phyloP scores from a whole-genome alignment of 2,329 filamentous ascomycete genomes.

The Cyphellophora europaea region DNA sequence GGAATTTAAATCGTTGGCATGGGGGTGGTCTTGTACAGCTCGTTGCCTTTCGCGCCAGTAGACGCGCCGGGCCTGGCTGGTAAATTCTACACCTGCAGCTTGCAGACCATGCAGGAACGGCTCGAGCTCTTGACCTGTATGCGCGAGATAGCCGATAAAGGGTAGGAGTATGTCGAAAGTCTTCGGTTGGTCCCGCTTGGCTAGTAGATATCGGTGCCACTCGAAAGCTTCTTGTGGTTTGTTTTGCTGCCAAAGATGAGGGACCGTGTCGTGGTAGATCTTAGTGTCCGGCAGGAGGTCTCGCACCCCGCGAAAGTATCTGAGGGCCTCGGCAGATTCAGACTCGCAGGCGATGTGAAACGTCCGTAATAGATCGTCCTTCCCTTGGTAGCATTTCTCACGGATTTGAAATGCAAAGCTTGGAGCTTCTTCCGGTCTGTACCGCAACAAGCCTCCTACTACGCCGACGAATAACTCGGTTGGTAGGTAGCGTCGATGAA shows the following conservation, averaged over 20 bases:
- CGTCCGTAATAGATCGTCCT: conserved; percentile 9
- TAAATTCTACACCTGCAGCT: conserved; percentile 18
- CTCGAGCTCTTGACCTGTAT: conserved; percentile 18
- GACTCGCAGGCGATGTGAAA: conserved; percentile 13
- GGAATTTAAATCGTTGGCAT: too few relatives aligned
- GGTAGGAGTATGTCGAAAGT: conserved; percentile 28
- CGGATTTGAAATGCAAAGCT: conserved; percentile 11
- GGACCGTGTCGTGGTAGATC: conserved; percentile 35
- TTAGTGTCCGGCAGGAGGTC: conserved; percentile 25
- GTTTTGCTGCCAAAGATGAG: conserved; percentile 28
- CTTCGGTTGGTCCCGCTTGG: conserved; percentile 32
- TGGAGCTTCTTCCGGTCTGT: conserved; percentile 15
- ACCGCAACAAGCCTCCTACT: conserved; percentile 30
- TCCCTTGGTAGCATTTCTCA: conserved; percentile 10
- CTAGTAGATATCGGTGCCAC: conserved; percentile 38
- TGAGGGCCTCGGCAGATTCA: conserved; percentile 20
- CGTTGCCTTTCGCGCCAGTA: too few relatives aligned
- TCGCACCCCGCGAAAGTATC: conserved; percentile 34
- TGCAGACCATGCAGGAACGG: conserved; percentile 14
- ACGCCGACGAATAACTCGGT: conserved; percentile 33
- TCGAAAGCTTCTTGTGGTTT: conserved; percentile 29
- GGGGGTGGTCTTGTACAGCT: too few relatives aligned
- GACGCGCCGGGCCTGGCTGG: conserved; percentile 9
- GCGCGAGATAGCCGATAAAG: conserved; percentile 29
- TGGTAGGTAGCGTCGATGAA: neutral